Evolutionary conservation across 495 filamentous ascomycete genomes (phyloP).

Genomic region (Lepraria neglecta): DNA sequence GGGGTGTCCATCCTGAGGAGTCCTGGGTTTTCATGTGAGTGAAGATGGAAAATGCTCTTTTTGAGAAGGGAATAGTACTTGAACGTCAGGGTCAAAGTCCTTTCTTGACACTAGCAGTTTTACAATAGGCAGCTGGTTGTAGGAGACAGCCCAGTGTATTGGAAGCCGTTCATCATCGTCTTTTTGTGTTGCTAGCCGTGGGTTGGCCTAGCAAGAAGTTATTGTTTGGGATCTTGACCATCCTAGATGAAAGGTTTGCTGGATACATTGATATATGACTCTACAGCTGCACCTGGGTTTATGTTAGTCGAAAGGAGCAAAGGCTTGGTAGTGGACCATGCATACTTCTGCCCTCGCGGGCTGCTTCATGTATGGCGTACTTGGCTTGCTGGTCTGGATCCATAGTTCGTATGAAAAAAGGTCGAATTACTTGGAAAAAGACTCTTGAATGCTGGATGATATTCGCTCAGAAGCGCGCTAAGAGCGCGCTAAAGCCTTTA

Average conservation of each 20-base stretch:
- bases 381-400: slow-evolving; percentile 46
- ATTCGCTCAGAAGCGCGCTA: too few relatives aligned
- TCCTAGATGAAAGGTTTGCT: slow-evolving; percentile 25
- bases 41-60: neutral
- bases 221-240: slow-evolving; percentile 10
- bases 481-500: too few relatives aligned
- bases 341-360: slow-evolving; percentile 79
- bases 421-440: neutral
- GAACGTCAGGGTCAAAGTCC: slow-evolving; percentile 80
- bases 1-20: slow-evolving; percentile 83
- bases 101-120: slow-evolving; percentile 60
- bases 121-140: slow-evolving; percentile 71
- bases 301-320: slow-evolving; percentile 20
- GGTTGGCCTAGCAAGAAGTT: slow-evolving; percentile 56
- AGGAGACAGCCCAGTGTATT: slow-evolving; percentile 90
- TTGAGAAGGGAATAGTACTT: slow-evolving; percentile 41
- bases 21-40: slow-evolving; percentile 46
- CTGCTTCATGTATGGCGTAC: slow-evolving; percentile 83
- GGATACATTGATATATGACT: slow-evolving; percentile 65
- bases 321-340: slow-evolving; percentile 20
- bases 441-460: neutral
- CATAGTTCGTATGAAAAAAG: slow-evolving; percentile 30
- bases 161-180: slow-evolving; percentile 89
- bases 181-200: slow-evolving; percentile 63
- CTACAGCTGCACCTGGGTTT: slow-evolving; percentile 43